Evolutionary conservation across 2,329 filamentous ascomycete genomes (phyloP), one percentile per base, ranked within the genome.

Genomic region (Chrysoporthe deuterocubensis): DNA sequence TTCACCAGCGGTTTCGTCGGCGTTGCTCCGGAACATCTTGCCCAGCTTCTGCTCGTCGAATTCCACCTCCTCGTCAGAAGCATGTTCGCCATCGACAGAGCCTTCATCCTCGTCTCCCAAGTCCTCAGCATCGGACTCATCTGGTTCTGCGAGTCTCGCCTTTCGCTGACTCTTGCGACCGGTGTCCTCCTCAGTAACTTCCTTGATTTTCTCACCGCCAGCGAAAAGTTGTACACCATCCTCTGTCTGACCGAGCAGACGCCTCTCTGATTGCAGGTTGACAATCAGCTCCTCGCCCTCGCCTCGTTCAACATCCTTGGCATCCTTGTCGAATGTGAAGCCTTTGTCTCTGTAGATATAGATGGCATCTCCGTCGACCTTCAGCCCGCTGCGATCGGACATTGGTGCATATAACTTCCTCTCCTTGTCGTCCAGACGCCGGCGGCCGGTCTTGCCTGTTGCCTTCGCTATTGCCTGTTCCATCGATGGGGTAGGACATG

Each of bases 341-440:
- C 88, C 89, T 73, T 89, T 90, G 63, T 90, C 87, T 67, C 87
- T 82, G 11, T 88, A 90, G 69, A 90, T 97, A 82, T 97, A 99
- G 48, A 99, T 94, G 8, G 95, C 94, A 79, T 99, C 96, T 70
- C 97, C 97, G 73, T 99, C 96, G 63, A 99, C 95, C 76, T 98
- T 90, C 14, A 99, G 88, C 74, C 96, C 96, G 72, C 94, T 96
- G 44, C 97, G 94, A 79, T 99, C 96, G 37, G 94, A 97, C 95
- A 99, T 98, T 44, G 96, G 96, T 2, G 96, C 96, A 79, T 97
- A 96, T 5, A 99, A 82, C 73, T 96, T 89, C 81, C 97, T 97
- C 76, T 99, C 95, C 80, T 98, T 99, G 76, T 99, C 96, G 43
- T 96, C 96, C 16, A 99, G 81, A 67, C 94, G 87, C 75, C 90